Conservation (phyloP, 495 filamentous ascomycete species). For the Diplogelasinospora grovesii region DNA sequence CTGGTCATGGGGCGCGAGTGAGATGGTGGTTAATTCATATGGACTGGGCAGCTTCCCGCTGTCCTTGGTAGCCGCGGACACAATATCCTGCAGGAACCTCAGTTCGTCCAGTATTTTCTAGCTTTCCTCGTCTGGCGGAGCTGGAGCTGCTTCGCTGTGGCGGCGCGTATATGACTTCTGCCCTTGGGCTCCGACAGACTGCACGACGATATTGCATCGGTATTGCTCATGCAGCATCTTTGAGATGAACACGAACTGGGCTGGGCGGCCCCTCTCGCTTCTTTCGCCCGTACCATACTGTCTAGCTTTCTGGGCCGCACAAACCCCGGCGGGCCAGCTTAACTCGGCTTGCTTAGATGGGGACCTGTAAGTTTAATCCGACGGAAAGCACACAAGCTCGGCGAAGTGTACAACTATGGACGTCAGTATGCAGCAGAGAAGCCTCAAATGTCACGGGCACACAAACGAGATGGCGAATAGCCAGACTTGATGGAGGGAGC, state of each 20-base stretch:
- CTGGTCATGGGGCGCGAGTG: conserved; percentile 1
- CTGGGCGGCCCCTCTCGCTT: conserved; percentile 6
- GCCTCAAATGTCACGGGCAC: too few relatives aligned
- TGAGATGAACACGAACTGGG: conserved; percentile 5
- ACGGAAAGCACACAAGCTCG: too few relatives aligned
- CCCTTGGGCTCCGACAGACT: conserved; percentile 3
- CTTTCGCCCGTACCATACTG: too few relatives aligned
- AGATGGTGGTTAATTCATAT: conserved; percentile 24
- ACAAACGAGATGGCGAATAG: too few relatives aligned
- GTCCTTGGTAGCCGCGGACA: conserved; percentile 4
- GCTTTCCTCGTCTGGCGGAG: conserved; percentile 4
- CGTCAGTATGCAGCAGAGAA: too few relatives aligned
- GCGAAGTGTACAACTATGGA: too few relatives aligned
- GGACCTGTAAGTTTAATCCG: too few relatives aligned
- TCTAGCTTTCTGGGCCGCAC: too few relatives aligned
- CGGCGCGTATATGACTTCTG: conserved; percentile 3
- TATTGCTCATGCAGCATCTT: conserved; percentile 18
- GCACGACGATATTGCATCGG: conserved; percentile 17
- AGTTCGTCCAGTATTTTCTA: conserved; percentile 7
- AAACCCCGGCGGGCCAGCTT: too few relatives aligned
- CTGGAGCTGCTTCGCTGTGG: conserved; percentile 7
- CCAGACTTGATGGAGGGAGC: neutral
- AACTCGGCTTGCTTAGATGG: too few relatives aligned
- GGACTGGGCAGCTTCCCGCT: conserved; percentile 12
- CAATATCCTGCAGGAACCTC: conserved; percentile 20